Conservation (phyloP, 2,329 filamentous ascomycete genomes). For the Colletotrichum destructivum region DNA sequence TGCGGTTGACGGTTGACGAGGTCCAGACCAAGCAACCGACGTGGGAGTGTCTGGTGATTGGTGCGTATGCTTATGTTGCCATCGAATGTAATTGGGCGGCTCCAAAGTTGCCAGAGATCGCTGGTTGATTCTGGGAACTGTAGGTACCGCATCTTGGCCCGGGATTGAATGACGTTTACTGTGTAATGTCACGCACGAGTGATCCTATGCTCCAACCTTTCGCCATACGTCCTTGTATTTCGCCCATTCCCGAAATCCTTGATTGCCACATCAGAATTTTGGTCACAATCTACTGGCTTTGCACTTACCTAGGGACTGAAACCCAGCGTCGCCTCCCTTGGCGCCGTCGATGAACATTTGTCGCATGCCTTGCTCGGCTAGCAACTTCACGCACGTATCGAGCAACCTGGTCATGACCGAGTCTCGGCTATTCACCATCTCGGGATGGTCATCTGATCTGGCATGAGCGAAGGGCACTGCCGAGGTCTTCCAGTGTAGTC, state of each 20-base stretch:
- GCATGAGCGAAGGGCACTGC: slow-evolving; percentile 18
- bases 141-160: neutral
- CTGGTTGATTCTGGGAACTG: neutral
- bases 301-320: slow-evolving; percentile 66
- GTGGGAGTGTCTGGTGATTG: neutral
- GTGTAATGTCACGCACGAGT: neutral
- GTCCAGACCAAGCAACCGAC: neutral
- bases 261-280: slow-evolving; percentile 19
- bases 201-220: slow-evolving; percentile 31
- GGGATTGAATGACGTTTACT: neutral
- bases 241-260: slow-evolving; percentile 73
- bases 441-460: slow-evolving; percentile 59
- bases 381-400: slow-evolving; percentile 64
- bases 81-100: neutral
- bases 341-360: slow-evolving; percentile 70
- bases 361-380: slow-evolving; percentile 66
- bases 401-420: slow-evolving; percentile 68
- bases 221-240: slow-evolving; percentile 69
- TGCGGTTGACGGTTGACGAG: neutral
- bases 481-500: slow-evolving; percentile 5
- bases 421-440: slow-evolving; percentile 61
- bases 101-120: neutral
- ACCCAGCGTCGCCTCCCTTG: slow-evolving; percentile 64
- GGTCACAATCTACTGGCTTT: neutral
- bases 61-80: neutral